Percentiles rank a stretch among this genome's conserved stretches.
Conservation (phyloP, 306 rosid species). For the Rosa multiflora region DNA sequence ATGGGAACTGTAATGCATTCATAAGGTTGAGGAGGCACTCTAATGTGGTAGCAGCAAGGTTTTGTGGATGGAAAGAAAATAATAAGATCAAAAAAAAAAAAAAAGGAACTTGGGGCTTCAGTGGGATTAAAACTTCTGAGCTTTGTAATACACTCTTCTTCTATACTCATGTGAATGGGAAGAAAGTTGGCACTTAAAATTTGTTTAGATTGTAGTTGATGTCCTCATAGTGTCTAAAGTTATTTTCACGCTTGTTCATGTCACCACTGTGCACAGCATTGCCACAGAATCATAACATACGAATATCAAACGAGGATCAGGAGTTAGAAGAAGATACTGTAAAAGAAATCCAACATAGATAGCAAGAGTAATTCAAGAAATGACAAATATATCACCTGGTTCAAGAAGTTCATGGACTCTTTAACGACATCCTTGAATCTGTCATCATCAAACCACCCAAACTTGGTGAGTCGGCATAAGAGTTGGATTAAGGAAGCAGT, state of each 20-base stretch:
- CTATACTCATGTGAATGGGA: not conserved
- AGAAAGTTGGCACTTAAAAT: not conserved
- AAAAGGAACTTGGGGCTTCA: too few species aligned
- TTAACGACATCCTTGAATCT: constrained; percentile 54
- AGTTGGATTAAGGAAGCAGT: constrained; percentile 54
- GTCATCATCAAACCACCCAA: constrained; percentile 68
- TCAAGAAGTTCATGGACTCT: constrained; percentile 57
- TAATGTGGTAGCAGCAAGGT: not conserved
- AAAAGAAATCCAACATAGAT: not conserved
- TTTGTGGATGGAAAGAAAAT: too few species aligned
- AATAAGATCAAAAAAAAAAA: too few species aligned
- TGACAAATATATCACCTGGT: constrained; percentile 38
- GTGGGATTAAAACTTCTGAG: not conserved
- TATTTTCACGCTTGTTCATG: too few species aligned
- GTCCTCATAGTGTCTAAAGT: too few species aligned
- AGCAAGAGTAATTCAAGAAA: not conserved
- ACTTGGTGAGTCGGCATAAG: constrained; percentile 58
- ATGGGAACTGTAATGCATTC: not conserved
- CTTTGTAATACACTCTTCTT: not conserved
- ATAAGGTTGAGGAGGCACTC: not conserved
- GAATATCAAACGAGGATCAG: not conserved
- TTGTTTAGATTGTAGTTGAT: not conserved
- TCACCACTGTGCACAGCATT: not conserved
- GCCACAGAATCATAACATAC: not conserved
- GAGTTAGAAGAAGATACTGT: not conserved